Percentiles rank a stretch among this genome's conserved stretches.
Evolutionary conservation across 768 basidiomycete species (phyloP).

Genomic region (Tulasnella sp.): DNA sequence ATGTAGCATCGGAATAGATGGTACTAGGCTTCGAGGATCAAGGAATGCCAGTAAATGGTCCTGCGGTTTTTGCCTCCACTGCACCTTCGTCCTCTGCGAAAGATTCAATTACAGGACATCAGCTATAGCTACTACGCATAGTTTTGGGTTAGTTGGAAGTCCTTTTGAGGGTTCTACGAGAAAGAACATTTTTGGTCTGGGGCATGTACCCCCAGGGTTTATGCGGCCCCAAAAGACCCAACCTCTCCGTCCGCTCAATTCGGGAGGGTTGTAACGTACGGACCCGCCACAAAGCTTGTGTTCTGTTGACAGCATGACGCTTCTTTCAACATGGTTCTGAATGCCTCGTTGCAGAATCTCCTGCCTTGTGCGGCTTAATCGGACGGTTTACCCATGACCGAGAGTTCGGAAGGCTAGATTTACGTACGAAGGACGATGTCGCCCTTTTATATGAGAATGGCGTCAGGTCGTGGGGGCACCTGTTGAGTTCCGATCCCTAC

Average conservation of each 20-base stretch:
- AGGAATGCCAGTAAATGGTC: not conserved
- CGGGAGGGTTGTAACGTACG: not conserved
- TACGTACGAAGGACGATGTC: not conserved
- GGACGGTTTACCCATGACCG: not conserved
- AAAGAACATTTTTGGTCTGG: not conserved
- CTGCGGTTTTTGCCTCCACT: not conserved
- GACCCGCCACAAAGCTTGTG: not conserved
- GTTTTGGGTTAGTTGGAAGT: not conserved
- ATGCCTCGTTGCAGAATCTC: not conserved
- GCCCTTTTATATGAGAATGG: constrained; percentile 5
- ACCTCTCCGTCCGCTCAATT: not conserved
- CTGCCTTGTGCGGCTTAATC: not conserved
- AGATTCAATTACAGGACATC: not conserved
- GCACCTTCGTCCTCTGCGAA: not conserved
- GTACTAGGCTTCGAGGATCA: not conserved
- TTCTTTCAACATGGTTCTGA: not conserved
- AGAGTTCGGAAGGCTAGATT: not conserved
- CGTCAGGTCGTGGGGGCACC: not conserved
- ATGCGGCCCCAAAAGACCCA: not conserved
- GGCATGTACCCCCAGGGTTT: not conserved
- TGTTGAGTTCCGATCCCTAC: not conserved
- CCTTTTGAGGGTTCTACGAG: not conserved
- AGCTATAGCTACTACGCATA: not conserved
- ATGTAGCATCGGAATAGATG: not conserved
- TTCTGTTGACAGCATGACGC: not conserved